Percentiles rank a stretch among this genome's conserved stretches.
Evolutionary conservation across 106 monocot species (phyloP).

Genomic region (Triglochin maritima): DNA sequence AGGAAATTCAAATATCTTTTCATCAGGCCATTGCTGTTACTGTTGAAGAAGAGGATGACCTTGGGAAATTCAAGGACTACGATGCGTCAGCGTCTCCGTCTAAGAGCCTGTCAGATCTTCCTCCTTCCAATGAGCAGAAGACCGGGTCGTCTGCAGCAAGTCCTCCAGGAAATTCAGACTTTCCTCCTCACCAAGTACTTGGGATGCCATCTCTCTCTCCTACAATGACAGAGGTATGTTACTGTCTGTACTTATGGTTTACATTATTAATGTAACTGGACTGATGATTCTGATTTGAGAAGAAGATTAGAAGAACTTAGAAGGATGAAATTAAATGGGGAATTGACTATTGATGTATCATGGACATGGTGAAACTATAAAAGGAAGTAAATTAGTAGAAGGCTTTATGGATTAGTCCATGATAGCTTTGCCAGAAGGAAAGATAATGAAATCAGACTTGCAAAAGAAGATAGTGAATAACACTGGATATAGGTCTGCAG

Average conservation of each 20-base stretch:
- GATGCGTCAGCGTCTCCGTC: not conserved
- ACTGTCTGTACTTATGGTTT: not conserved
- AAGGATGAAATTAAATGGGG: too few species aligned
- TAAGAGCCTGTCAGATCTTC: not conserved
- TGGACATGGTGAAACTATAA: too few species aligned
- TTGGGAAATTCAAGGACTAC: not conserved
- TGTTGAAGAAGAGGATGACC: not conserved
- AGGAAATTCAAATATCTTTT: too few species aligned
- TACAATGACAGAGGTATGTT: conserved; percentile 92
- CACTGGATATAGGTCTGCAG: too few species aligned
- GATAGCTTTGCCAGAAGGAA: too few species aligned
- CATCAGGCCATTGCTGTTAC: too few species aligned
- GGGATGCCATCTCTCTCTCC: conserved; percentile 99
- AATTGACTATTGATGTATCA: too few species aligned
- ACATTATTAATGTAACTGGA: not conserved
- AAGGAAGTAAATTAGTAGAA: too few species aligned
- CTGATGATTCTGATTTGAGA: not conserved
- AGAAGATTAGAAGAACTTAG: too few species aligned
- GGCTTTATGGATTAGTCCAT: too few species aligned
- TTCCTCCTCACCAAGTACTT: conserved; percentile 84
- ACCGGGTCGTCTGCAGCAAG: not conserved
- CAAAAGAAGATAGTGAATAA: too few species aligned
- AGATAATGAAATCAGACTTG: too few species aligned
- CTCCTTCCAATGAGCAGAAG: not conserved
- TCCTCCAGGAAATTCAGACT: conserved; percentile 34